Evolutionary conservation across 257 asterid genomes (phyloP).

Genomic region (Solanum habrochaites): DNA sequence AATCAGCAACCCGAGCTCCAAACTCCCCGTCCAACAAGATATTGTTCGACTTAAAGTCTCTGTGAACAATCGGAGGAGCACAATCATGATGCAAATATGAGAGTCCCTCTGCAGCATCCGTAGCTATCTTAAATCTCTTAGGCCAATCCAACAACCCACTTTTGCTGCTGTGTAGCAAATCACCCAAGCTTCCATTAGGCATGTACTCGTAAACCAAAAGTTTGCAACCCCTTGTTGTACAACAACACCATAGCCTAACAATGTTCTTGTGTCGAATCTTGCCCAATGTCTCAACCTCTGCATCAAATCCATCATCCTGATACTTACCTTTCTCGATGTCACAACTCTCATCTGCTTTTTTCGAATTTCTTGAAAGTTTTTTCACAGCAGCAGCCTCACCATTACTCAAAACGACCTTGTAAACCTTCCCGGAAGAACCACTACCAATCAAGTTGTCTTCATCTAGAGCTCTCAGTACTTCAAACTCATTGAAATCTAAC

Average conservation of each 20-base stretch:
- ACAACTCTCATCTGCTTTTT: conserved; percentile 27
- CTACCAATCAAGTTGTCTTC: conserved; percentile 89
- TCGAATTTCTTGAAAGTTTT: conserved; percentile 55
- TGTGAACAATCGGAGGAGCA: conserved; percentile 73
- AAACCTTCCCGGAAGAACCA: conserved; percentile 88
- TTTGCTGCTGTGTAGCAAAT: conserved; percentile 75
- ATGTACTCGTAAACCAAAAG: conserved; percentile 90
- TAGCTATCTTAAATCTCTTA: conserved; percentile 62
- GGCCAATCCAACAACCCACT: conserved; percentile 81
- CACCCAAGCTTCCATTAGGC: conserved; percentile 94
- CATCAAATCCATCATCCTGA: conserved; percentile 51
- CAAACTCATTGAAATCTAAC: conserved; percentile 65
- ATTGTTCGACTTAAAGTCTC: conserved; percentile 90
- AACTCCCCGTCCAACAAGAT: conserved; percentile 63
- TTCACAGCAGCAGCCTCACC: conserved; percentile 84
- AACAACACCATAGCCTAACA: conserved; percentile 85
- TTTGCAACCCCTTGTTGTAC: conserved; percentile 61
- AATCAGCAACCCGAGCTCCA: conserved; percentile 91
- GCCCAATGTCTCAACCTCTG: conserved; percentile 82
- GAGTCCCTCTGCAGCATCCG: conserved; percentile 93
- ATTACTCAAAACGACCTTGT: conserved; percentile 77
- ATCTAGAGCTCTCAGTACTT: conserved; percentile 65
- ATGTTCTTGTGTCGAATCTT: conserved; percentile 90
- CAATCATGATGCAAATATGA: conserved; percentile 91
- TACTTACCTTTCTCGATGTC: conserved; percentile 59